phyloP scores from a whole-genome alignment of 495 filamentous ascomycete genomes.

The Eremomyces bilateralis region DNA sequence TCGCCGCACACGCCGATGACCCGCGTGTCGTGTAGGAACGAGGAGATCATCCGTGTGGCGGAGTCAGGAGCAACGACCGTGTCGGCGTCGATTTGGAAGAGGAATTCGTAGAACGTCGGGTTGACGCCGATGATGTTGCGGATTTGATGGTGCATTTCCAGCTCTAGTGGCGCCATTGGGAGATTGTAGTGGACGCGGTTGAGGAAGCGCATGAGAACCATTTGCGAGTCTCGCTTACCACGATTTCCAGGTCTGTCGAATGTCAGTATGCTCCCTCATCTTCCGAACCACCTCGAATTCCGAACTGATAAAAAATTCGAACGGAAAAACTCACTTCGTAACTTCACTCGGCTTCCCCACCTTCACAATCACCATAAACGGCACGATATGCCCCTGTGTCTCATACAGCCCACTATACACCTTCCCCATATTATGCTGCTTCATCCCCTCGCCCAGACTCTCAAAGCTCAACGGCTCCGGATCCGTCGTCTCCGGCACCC shows the following conservation, averaged over 20 bases:
- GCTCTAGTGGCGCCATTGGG: slow-evolving; percentile 85
- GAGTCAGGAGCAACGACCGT: slow-evolving; percentile 84
- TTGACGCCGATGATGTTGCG: slow-evolving; percentile 98
- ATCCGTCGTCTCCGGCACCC: slow-evolving; percentile 79
- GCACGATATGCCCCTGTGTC: slow-evolving; percentile 92
- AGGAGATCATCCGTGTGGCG: slow-evolving; percentile 74
- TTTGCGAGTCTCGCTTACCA: slow-evolving; percentile 98
- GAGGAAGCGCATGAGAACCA: slow-evolving; percentile 93
- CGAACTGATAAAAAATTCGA: neutral
- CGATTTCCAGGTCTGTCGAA: slow-evolving; percentile 65
- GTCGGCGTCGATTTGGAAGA: slow-evolving; percentile 93
- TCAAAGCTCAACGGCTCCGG: slow-evolving; percentile 97
- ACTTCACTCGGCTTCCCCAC: slow-evolving; percentile 94
- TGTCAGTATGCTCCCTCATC: too few relatives aligned
- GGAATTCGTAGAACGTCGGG: slow-evolving; percentile 93
- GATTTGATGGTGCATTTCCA: slow-evolving; percentile 98
- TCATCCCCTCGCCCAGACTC: slow-evolving; percentile 83
- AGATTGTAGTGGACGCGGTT: slow-evolving; percentile 95
- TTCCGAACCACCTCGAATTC: too few relatives aligned
- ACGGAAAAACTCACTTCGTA: slow-evolving; percentile 24
- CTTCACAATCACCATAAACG: slow-evolving; percentile 93
- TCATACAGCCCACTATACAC: slow-evolving; percentile 96
- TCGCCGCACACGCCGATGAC: slow-evolving; percentile 89
- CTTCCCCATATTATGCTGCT: slow-evolving; percentile 98
- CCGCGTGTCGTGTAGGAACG: slow-evolving; percentile 78